Percentiles rank a stretch among this genome's conserved stretches.
These are phyloP conservation scores for Tilletia indica DNA, from an alignment of 1,284 basidiomycete genomes.

Conservation along the genomic window DNA sequence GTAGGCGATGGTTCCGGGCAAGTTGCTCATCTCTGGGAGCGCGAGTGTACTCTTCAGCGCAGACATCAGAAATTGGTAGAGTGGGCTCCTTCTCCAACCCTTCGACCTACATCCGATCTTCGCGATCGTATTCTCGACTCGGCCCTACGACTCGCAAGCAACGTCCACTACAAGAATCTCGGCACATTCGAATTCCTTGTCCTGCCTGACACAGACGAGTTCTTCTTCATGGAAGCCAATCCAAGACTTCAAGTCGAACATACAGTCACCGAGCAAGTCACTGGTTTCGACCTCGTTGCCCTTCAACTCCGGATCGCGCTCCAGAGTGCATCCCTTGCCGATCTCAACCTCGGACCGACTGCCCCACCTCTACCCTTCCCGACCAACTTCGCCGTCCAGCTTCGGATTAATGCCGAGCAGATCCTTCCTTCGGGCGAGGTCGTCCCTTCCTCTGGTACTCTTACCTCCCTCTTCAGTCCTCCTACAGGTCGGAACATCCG, in stretches of 20 bases:
- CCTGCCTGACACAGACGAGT: slow-evolving; percentile 16
- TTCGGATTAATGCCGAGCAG: slow-evolving; percentile 35
- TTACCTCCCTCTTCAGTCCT: slow-evolving; percentile 24
- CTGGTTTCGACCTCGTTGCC: slow-evolving; percentile 84
- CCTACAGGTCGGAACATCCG: slow-evolving; percentile 30
- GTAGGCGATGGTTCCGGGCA: slow-evolving; percentile 30
- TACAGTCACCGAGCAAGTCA: slow-evolving; percentile 75
- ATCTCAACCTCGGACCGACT: too few species aligned
- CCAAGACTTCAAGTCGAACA: slow-evolving; percentile 41
- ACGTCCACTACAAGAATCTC: slow-evolving; percentile 22
- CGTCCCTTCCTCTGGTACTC: slow-evolving; percentile 24
- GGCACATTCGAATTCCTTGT: slow-evolving; percentile 38
- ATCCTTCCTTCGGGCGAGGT: slow-evolving; percentile 25
- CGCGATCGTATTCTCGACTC: neutral
- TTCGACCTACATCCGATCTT: neutral
- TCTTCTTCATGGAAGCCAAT: slow-evolving; percentile 39
- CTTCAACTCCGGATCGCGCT: slow-evolving; percentile 80
- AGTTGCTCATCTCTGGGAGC: slow-evolving; percentile 32
- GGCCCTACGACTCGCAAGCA: neutral
- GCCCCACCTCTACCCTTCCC: slow-evolving; percentile 17
- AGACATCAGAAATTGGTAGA: slow-evolving; percentile 38
- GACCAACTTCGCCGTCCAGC: slow-evolving; percentile 23
- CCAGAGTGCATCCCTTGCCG: too few species aligned
- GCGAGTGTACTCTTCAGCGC: slow-evolving; percentile 35
- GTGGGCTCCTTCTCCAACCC: slow-evolving; percentile 28